These are phyloP conservation scores for Leccinum sublutescens DNA, from an alignment of 768 basidiomycete species.

Conservation along the genomic window DNA sequence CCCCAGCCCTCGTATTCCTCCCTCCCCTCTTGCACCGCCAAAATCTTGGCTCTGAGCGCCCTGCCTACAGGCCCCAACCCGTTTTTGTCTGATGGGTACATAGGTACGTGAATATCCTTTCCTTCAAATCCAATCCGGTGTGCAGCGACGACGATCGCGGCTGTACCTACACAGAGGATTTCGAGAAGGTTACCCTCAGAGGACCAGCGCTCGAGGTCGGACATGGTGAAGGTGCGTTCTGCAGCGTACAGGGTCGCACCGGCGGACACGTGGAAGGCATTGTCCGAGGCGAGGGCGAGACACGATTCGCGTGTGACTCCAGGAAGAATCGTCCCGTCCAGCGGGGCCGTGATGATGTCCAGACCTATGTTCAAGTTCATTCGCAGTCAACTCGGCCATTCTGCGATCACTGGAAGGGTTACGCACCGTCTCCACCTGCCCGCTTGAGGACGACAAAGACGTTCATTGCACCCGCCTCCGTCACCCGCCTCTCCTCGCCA, in stretches of 20 bases:
- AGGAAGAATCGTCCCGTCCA: slow-evolving; percentile 91
- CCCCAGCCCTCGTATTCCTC: too few relatives aligned
- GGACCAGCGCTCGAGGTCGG: slow-evolving; percentile 54
- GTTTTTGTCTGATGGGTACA: too few relatives aligned
- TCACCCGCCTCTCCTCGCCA: slow-evolving; percentile 53
- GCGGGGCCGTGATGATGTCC: slow-evolving; percentile 84
- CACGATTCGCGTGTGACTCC: slow-evolving; percentile 90
- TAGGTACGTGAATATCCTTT: slow-evolving; percentile 43
- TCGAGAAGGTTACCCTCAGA: slow-evolving; percentile 70
- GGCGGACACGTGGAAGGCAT: slow-evolving; percentile 38
- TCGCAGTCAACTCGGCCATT: neutral
- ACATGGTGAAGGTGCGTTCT: slow-evolving; percentile 63
- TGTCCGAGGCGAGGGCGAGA: slow-evolving; percentile 65
- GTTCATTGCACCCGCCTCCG: slow-evolving; percentile 79
- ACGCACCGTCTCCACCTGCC: slow-evolving; percentile 51
- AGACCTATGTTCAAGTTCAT: slow-evolving; percentile 25
- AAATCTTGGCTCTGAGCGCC: too few relatives aligned
- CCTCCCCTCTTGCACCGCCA: too few relatives aligned
- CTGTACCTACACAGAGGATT: slow-evolving; percentile 83
- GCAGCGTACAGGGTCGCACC: slow-evolving; percentile 39
- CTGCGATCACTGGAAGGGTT: neutral
- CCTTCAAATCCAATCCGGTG: slow-evolving; percentile 73
- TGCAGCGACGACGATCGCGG: slow-evolving; percentile 71
- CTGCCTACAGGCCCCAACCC: too few relatives aligned
- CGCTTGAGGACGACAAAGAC: slow-evolving; percentile 65